Percentiles rank a stretch among this genome's conserved stretches.
Evolutionary conservation across 164 flowering plant species (phyloP).

Genomic region (Protea cynaroides): DNA sequence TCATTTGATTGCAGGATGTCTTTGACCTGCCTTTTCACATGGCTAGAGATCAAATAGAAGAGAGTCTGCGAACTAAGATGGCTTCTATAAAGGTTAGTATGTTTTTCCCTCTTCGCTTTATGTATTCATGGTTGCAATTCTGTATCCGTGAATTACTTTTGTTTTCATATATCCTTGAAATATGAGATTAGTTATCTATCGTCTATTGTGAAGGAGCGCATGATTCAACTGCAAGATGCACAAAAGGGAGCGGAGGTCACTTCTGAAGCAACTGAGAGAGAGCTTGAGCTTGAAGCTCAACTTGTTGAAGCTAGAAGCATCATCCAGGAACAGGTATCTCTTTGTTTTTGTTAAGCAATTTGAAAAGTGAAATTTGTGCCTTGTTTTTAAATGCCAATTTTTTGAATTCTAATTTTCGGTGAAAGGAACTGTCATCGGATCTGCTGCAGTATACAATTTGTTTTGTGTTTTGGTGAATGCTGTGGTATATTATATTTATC

Average conservation of each 20-base stretch:
- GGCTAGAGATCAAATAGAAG: slow-evolving; percentile 97
- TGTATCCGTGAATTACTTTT: no score
- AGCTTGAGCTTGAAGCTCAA: slow-evolving; percentile 98
- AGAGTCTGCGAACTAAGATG: slow-evolving; percentile 86
- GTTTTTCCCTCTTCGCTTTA: not conserved
- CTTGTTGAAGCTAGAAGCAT: slow-evolving; percentile 99
- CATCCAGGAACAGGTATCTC: slow-evolving; percentile 90
- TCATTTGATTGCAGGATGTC: slow-evolving; percentile 61
- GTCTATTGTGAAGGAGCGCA: slow-evolving; percentile 56
- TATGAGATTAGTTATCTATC: not conserved
- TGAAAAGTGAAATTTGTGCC: no score
- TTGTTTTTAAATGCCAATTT: no score
- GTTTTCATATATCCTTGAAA: no score
- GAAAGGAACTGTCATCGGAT: no score
- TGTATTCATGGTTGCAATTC: not conserved
- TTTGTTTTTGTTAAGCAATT: no score
- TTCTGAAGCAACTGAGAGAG: slow-evolving; percentile 95
- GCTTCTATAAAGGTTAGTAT: slow-evolving; percentile 77
- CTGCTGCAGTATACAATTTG: no score
- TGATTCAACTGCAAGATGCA: slow-evolving; percentile 90
- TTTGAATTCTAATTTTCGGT: no score
- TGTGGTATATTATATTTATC: no score
- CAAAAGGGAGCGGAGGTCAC: slow-evolving; percentile 88
- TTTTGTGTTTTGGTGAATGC: no score
- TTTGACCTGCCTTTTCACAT: slow-evolving; percentile 95